These are phyloP conservation scores for Tephrocybe sp. DNA, from an alignment of 768 basidiomycete species.

Conservation along the genomic window DNA sequence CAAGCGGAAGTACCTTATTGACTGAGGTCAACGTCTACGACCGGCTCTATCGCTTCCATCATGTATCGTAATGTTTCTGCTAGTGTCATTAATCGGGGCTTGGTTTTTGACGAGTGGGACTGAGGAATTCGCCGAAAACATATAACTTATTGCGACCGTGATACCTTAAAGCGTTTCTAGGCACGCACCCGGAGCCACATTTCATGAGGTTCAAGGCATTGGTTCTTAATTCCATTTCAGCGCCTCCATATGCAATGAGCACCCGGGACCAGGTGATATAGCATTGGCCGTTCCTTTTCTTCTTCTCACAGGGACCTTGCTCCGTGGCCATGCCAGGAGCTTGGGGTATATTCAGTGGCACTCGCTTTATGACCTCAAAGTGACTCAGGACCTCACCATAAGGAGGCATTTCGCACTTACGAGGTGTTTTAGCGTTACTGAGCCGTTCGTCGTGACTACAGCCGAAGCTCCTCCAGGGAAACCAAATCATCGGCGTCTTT, in stretches of 20 bases:
- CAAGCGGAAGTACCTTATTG: conserved; percentile 93
- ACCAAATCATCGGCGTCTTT: too few species aligned
- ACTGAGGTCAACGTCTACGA: conserved; percentile 36
- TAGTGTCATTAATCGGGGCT: conserved; percentile 5
- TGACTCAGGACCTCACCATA: neutral
- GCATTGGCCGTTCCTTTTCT: too few species aligned
- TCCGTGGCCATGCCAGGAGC: neutral
- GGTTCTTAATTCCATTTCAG: too few species aligned
- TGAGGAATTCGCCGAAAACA: neutral
- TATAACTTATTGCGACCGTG: neutral
- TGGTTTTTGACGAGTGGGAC: conserved; percentile 1
- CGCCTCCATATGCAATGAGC: too few species aligned
- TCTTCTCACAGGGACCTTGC: neutral
- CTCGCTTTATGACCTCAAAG: neutral
- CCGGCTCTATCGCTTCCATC: neutral
- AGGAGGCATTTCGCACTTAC: neutral
- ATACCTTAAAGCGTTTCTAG: too few species aligned
- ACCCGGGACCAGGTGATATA: too few species aligned
- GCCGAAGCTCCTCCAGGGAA: neutral
- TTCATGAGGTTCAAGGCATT: too few species aligned
- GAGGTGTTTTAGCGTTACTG: too few species aligned
- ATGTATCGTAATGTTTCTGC: conserved; percentile 2
- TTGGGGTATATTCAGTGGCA: neutral
- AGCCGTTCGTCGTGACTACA: neutral
- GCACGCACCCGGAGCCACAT: too few species aligned